Evolutionary conservation across 495 filamentous ascomycete species (phyloP).

Genomic region (Pyrenopolyporus hunteri): DNA sequence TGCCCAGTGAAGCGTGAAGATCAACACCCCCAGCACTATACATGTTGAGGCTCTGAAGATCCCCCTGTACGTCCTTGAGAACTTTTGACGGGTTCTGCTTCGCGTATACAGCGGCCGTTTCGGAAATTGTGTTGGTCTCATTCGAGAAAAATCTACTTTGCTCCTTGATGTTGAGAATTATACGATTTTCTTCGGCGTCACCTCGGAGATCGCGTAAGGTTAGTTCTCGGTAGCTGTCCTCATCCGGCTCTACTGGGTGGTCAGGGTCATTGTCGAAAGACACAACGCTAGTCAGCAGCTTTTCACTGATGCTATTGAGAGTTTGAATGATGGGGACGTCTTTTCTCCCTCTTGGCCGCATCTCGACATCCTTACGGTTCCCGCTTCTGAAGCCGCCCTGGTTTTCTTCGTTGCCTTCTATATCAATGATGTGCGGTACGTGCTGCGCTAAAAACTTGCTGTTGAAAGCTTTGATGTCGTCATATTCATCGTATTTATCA

Average conservation of each 20-base stretch:
- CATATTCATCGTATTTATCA: constrained; percentile 79
- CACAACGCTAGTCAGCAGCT: constrained; percentile 84
- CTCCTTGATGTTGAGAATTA: constrained; percentile 86
- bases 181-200: constrained; percentile 71
- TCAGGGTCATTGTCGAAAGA: constrained; percentile 72
- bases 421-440: constrained; percentile 86
- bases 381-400: constrained; percentile 69
- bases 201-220: constrained; percentile 82
- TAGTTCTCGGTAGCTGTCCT: constrained; percentile 74
- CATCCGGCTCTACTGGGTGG: constrained; percentile 68
- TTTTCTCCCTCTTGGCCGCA: constrained; percentile 66
- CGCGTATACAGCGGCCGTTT: constrained; percentile 64
- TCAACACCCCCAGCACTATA: constrained; percentile 58
- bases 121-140: constrained; percentile 57
- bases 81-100: constrained; percentile 72
- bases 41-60: constrained; percentile 60
- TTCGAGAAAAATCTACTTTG: constrained; percentile 80
- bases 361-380: constrained; percentile 84
- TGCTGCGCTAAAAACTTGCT: constrained; percentile 61
- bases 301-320: constrained; percentile 85
- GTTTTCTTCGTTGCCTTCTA: constrained; percentile 93
- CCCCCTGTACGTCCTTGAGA: constrained; percentile 64
- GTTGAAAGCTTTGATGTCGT: constrained; percentile 61
- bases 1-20: constrained; percentile 63
- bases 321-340: constrained; percentile 73